Evolutionary conservation across 129 eudicot species (phyloP), one percentile per base, ranked within the genome.

Genomic region (Flaveria robusta): DNA sequence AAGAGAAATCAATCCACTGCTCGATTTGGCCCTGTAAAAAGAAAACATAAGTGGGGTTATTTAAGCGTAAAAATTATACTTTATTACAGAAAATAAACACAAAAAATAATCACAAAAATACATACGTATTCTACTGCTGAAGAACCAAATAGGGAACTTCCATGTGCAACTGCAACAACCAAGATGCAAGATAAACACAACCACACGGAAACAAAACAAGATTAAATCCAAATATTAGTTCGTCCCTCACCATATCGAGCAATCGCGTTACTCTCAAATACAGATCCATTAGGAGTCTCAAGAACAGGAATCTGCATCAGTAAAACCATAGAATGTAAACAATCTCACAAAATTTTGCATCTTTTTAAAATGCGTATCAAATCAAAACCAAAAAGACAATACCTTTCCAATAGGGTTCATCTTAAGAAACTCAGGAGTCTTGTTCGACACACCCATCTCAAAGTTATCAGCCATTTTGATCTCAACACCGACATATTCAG

Each of bases 401-500:
- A 91, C 98, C 93, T 94, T 94, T 69, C 98, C 98, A 54, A 91
- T 46, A 1, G 98, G 98, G 55, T 93, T 93, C 98, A 93, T 93
- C 79, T 88, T 88, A 39, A 93, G 78, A 74, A 93, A 93, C 79
- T 93, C 91, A 0, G 95, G 92, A 41, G 90, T 81, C 83, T 90
- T 90, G 64, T 93, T 93, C 31, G 98, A 81, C 14, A 86, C 95
- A 8, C 95, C 96, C 92, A 93, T 85, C 87, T 86, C 64, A 79
- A 93, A 93, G 45, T 83, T 75, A 65, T 88, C 80, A 9, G 68
- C 76, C 65, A 93, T 43, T 70, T 88, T 87, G 73, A 93, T 81
- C 37, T 90, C 81, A 26, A 90, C 92, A 74, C 92, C 95, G 65
- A 56, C 79, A 71, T 90, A 93, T 51, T 90, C 92, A 0, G 96